A percentile compares a stretch with the other conserved stretches of the same genome.
Evolutionary conservation across 768 basidiomycete genomes (phyloP).

Genomic region (Leccinum subtestaceum): DNA sequence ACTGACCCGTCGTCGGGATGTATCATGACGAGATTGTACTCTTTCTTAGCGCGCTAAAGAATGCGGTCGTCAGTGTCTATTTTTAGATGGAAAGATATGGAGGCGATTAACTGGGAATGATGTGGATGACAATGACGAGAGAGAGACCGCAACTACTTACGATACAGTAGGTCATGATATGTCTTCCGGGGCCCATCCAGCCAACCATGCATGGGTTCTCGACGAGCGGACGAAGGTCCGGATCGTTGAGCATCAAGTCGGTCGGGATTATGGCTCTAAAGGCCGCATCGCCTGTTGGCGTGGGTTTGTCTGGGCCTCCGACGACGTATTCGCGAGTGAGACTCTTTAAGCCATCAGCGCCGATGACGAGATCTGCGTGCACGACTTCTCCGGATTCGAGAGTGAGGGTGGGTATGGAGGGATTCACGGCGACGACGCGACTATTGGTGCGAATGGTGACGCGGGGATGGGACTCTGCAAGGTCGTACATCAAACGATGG

Average conservation of each 20-base stretch:
- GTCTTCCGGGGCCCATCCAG: slow-evolving; percentile 57
- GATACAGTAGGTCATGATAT: slow-evolving; percentile 45
- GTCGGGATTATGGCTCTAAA: slow-evolving; percentile 56
- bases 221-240: slow-evolving; percentile 48
- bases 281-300: slow-evolving; percentile 61
- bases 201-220: slow-evolving; percentile 51
- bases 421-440: slow-evolving; percentile 37
- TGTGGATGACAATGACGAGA: not conserved
- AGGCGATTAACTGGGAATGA: not conserved
- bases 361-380: slow-evolving; percentile 43
- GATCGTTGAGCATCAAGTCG: slow-evolving; percentile 44
- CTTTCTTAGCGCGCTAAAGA: slow-evolving; percentile 33
- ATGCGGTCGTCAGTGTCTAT: not conserved
- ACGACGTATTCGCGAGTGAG: slow-evolving; percentile 46
- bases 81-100: not conserved
- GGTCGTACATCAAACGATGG: slow-evolving; percentile 36
- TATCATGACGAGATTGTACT: slow-evolving; percentile 45
- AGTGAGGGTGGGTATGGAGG: slow-evolving; percentile 33
- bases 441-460: slow-evolving; percentile 34
- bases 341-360: slow-evolving; percentile 56
- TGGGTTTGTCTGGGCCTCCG: slow-evolving; percentile 43
- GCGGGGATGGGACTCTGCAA: slow-evolving; percentile 36
- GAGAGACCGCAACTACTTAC: slow-evolving; percentile 25
- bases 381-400: slow-evolving; percentile 44
- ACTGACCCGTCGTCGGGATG: slow-evolving; percentile 40